These are phyloP conservation scores for Citrus hindsii DNA, from an alignment of 345 rosid species.

Conservation along the genomic window DNA sequence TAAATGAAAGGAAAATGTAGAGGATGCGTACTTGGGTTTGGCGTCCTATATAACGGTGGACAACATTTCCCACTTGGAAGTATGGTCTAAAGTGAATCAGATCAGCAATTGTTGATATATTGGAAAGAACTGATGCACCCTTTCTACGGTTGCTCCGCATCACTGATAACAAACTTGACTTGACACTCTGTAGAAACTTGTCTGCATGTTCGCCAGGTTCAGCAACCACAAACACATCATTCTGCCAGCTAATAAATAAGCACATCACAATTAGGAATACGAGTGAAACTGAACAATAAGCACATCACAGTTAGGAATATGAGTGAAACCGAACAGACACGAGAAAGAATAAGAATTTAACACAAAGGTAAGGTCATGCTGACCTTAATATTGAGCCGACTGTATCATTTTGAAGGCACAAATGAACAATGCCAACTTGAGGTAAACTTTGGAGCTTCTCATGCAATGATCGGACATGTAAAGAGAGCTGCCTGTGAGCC, in stretches of 20 bases:
- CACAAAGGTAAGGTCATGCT: conserved; percentile 18
- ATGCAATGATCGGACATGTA: conserved; percentile 72
- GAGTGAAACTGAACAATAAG: conserved; percentile 22
- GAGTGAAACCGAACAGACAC: conserved; percentile 12
- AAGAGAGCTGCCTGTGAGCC: conserved; percentile 61
- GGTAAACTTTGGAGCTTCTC: conserved; percentile 87
- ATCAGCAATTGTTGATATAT: conserved; percentile 68
- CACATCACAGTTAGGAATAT: conserved; percentile 22
- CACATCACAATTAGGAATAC: conserved; percentile 24
- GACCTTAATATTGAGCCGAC: conserved; percentile 83
- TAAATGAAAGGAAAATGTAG: conserved; percentile 4
- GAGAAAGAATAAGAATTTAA: conserved; percentile 5
- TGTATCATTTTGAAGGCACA: conserved; percentile 85
- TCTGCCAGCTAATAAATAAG: conserved; percentile 71
- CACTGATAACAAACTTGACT: conserved; percentile 68
- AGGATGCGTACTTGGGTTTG: conserved; percentile 71
- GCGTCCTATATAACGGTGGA: conserved; percentile 87
- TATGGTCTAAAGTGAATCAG: conserved; percentile 58
- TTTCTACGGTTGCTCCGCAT: conserved; percentile 48
- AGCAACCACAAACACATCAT: conserved; percentile 95
- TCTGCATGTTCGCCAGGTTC: conserved; percentile 97
- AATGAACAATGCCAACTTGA: conserved; percentile 90
- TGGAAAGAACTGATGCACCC: conserved; percentile 54
- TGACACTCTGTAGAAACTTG: conserved; percentile 79
- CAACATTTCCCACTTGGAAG: conserved; percentile 87